Base-by-base conservation (phyloP, 1,139 yeast genomes). In the Sugiyamaella castrensis region DNA sequence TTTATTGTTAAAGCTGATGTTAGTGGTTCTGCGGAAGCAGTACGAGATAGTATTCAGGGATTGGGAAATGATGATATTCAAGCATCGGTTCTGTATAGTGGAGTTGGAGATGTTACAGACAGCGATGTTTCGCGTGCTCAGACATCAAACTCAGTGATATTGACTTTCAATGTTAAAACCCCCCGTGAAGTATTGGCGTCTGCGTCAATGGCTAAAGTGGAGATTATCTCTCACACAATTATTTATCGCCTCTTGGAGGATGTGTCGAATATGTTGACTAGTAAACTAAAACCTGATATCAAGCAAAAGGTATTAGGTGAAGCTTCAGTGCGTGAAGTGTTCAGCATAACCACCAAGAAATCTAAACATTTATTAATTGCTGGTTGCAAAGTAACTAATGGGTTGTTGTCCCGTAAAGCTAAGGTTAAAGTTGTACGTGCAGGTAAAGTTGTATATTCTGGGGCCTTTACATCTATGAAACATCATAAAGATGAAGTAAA, bases 1-100 rank as follows among this genome's bases (percentile, higher is more conserved):
- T 87, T 84, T 57, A 83, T 92, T 37, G 74, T 94, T 43, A 88
- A 87, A 63, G 85, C 96, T 0, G 99, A 94, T 67, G 98, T 92
- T 0, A 84, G 84, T 46, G 86, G 84, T 1, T 80, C 84, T 6
- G 75, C 74, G 0, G 86, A 80, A 57, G 85, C 85, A 0, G 77
- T 80, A 19, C 77, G 74, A 35, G 97, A 91, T 63, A 82, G 94
- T 58, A 80, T 94, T 44, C 76, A 77, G 54, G 84, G 84, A 6
- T 70, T 92, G 24, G 98, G 98, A 2, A 91, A 92, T 65, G 87
- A 84, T 2, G 95, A 87, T 61, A 92, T 92, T 10, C 72, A 74
- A 52, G 79, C 92, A 4, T 70, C 75, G 15, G 82, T 92, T 1
- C 67, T 92, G 4, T 79, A 79, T 42, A 76, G 82, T 45, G 91